Conservation (phyloP, 2,329 filamentous ascomycete species). For the Penicillium decumbens region DNA sequence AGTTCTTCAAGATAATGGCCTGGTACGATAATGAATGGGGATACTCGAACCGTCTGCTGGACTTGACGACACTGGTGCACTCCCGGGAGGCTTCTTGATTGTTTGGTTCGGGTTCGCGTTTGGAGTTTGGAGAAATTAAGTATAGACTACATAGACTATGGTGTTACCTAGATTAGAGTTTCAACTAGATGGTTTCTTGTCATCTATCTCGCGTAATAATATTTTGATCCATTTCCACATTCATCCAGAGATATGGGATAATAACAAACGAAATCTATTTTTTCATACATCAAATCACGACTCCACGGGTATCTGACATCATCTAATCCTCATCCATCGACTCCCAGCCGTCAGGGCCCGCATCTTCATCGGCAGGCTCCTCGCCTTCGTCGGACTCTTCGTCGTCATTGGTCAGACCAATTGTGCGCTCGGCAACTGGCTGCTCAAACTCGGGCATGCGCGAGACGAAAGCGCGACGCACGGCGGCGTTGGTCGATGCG, state of each 20-base stretch:
- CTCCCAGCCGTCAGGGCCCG: slow-evolving; percentile 51
- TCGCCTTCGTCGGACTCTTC: slow-evolving; percentile 63
- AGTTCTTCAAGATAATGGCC: slow-evolving; percentile 90
- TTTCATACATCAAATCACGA: slow-evolving; percentile 18
- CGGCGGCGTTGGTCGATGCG: slow-evolving; percentile 84
- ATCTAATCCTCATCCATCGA: slow-evolving; percentile 51
- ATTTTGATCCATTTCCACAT: not conserved
- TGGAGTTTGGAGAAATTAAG: slow-evolving; percentile 2
- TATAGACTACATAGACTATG: not conserved
- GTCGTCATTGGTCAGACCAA: slow-evolving; percentile 66
- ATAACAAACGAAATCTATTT: slow-evolving; percentile 20
- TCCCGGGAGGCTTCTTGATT: slow-evolving; percentile 15
- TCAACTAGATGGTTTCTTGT: not conserved
- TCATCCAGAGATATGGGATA: not conserved
- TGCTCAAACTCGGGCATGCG: slow-evolving; percentile 59
- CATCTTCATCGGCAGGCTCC: slow-evolving; percentile 47
- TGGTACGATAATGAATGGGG: slow-evolving; percentile 99
- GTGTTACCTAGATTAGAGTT: not conserved
- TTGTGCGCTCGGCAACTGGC: slow-evolving; percentile 67
- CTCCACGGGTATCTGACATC: slow-evolving; percentile 20
- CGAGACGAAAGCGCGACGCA: slow-evolving; percentile 76
- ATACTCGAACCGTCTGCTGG: slow-evolving; percentile 81
- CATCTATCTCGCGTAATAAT: not conserved
- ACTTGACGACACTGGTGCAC: slow-evolving; percentile 48
- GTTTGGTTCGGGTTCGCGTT: not conserved